Conservation (phyloP, 768 basidiomycete species). For the Rickenella mellea region DNA sequence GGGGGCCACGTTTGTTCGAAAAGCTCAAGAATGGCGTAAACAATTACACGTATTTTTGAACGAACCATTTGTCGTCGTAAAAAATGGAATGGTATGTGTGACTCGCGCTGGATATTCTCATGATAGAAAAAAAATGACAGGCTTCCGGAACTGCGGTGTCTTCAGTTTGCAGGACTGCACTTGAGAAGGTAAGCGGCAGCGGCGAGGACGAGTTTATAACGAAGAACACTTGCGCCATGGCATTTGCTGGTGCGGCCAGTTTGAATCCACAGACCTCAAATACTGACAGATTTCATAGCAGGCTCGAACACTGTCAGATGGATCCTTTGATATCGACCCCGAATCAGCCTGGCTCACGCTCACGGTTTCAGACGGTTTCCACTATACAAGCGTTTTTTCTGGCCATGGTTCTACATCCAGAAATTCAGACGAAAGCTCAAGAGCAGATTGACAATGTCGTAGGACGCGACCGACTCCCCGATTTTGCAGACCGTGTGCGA, state of each 20-base stretch:
- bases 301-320: slow-evolving; percentile 5
- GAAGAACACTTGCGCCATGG: slow-evolving; percentile 6
- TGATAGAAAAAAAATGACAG: not conserved
- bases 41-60: not conserved
- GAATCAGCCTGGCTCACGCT: not conserved
- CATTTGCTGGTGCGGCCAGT: slow-evolving; percentile 5
- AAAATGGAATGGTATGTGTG: not conserved
- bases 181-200: slow-evolving; percentile 1
- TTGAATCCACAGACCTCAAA: no score
- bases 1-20: slow-evolving; percentile 21
- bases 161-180: not conserved
- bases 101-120: not conserved
- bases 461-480: slow-evolving; percentile 10
- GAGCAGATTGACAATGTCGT: slow-evolving; percentile 13
- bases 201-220: not conserved
- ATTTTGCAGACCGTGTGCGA: slow-evolving; percentile 2
- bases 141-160: not conserved
- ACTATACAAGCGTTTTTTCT: slow-evolving; percentile 10
- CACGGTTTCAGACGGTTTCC: slow-evolving; percentile 4
- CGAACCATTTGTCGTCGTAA: not conserved
- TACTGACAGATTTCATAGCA: not conserved
- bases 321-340: not conserved
- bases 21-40: slow-evolving; percentile 16
- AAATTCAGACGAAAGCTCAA: not conserved
- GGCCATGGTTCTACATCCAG: slow-evolving; percentile 16